Base-by-base conservation (phyloP, 169 alveolate species). In the Eimeria maxima region DNA sequence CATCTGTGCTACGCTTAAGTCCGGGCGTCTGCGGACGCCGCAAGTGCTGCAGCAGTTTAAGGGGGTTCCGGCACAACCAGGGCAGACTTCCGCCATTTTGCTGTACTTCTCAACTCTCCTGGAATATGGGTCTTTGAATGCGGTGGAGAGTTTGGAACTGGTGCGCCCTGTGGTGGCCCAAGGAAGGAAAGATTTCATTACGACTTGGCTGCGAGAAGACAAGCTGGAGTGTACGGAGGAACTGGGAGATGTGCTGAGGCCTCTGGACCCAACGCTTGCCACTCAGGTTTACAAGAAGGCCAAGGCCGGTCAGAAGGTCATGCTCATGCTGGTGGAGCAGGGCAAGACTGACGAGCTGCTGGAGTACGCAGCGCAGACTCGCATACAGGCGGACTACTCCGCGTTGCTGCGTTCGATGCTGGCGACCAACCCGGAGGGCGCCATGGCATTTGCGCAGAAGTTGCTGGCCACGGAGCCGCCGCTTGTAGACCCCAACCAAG, bases 201-300 rank as follows among this genome's bases (percentile, higher is more conserved):
- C 99, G 97, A 98, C 98, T 94, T 99, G 99, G 99, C 97, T 99
- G 90, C 98, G 98, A 74, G 99, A 99, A 95, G 99, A 98, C 87
- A 99, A 99, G 97, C 97, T 99, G 87, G 99, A 99, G 50, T 99
- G 98, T 95, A 99, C 99, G 57, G 99, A 99, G 96, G 99, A 99
- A 96, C 98, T 99, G 42, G 99, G 99, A 22, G 99, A 99, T 96
- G 96, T 99, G 96, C 98, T 99, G 53, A 98, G 98, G 90, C 98
- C 97, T 73, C 96, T 97, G 90, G 99, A 99, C 65, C 98, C 97
- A 60, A 97, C 98, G 90, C 98, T 99, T 74, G 99, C 99, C 55
- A 98, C 99, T 67, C 97, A 98, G 96, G 98, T 99, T 53, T 99
- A 98, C 96, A 97, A 97, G 97, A 97, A 97, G 90, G 98, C 99